Percentiles rank a stretch among this genome's conserved stretches.
Conservation (phyloP, 331 rosid genomes). For the Spiraea crenata region DNA sequence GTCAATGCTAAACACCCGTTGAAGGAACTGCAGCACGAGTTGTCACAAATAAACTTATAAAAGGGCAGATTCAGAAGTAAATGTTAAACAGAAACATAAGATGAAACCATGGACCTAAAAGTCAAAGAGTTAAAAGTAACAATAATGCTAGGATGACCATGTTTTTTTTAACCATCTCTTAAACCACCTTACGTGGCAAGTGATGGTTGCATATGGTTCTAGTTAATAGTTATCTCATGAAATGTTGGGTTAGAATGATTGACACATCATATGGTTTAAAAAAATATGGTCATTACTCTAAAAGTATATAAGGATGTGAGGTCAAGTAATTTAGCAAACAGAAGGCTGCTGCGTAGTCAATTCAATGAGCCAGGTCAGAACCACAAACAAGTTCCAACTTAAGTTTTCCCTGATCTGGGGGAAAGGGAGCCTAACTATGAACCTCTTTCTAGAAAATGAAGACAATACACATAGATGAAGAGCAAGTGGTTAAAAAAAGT, state of each 20-base stretch:
- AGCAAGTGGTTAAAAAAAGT: background rate
- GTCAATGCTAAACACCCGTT: constrained; percentile 86
- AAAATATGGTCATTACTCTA: too few relatives aligned
- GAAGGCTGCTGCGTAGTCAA: background rate
- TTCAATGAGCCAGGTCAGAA: background rate
- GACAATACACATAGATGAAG: background rate
- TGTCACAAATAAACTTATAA: constrained; percentile 10
- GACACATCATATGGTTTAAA: too few relatives aligned
- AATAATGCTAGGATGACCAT: too few relatives aligned
- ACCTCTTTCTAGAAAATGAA: background rate
- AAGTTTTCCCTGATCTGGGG: background rate
- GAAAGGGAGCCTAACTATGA: background rate
- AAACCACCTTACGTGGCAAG: too few relatives aligned
- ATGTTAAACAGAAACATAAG: background rate
- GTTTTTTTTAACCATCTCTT: too few relatives aligned
- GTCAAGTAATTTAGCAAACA: background rate
- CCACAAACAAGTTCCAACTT: background rate
- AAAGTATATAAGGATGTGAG: background rate
- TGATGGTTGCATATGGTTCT: too few relatives aligned
- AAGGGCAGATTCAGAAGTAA: constrained; percentile 11
- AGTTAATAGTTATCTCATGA: too few relatives aligned
- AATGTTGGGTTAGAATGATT: too few relatives aligned
- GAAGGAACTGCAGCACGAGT: constrained; percentile 68
- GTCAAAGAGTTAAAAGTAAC: too few relatives aligned
- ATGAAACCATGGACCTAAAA: background rate